Conservation (phyloP, 352 stramenopile species). For the Phytophthora kernoviae region DNA sequence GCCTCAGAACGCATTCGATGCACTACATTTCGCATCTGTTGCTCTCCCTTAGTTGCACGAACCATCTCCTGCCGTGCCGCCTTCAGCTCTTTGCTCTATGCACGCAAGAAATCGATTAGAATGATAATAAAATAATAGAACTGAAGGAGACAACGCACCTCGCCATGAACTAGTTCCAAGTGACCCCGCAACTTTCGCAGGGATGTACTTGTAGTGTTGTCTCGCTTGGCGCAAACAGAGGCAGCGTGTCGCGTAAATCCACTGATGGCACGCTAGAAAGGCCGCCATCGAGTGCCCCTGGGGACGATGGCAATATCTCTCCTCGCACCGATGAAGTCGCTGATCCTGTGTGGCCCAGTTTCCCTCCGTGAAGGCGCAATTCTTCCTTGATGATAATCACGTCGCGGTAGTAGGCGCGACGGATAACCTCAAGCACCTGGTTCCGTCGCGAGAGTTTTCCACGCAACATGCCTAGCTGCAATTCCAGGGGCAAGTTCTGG, state of each 20-base stretch:
- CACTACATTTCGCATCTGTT: constrained; percentile 71
- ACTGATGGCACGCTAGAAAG: constrained; percentile 72
- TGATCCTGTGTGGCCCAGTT: constrained; percentile 12
- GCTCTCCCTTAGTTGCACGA: constrained; percentile 67
- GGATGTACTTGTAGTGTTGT: constrained; percentile 76
- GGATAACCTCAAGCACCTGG: constrained; percentile 75
- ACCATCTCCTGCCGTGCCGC: constrained; percentile 67
- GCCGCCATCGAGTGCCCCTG: constrained; percentile 18
- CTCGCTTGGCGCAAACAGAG: constrained; percentile 75
- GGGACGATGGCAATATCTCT: constrained; percentile 10
- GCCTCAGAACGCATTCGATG: constrained; percentile 69
- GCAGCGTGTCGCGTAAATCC: constrained; percentile 68
- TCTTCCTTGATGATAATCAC: constrained; percentile 87
- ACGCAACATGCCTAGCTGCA: constrained; percentile 71
- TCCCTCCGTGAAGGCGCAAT: constrained; percentile 45
- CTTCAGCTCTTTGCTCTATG: constrained; percentile 70
- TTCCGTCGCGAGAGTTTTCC: constrained; percentile 73
- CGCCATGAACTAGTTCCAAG: constrained; percentile 79
- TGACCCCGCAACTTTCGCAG: constrained; percentile 75
- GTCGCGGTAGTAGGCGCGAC: constrained; percentile 81
- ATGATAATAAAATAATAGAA: too few relatives aligned
- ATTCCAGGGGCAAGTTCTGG: constrained; percentile 37
- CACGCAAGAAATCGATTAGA: not conserved
- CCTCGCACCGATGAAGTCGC: constrained; percentile 10
- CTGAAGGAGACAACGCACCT: constrained; percentile 49